Evolutionary conservation across 345 rosid species (phyloP), one percentile per base, ranked within the genome.

Genomic region (Garcia nutans): DNA sequence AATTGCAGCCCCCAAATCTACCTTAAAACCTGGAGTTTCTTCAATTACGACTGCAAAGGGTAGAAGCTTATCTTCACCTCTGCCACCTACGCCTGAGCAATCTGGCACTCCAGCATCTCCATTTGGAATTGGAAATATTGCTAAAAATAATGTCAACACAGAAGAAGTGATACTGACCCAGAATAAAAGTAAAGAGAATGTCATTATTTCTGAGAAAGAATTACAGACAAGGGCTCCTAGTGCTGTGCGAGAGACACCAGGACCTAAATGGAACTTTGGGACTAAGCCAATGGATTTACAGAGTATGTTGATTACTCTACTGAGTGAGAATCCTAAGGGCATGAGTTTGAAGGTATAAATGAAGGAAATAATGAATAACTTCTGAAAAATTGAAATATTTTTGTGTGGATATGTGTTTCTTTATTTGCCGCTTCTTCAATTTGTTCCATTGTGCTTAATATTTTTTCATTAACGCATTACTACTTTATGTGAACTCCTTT

Each of bases 271-370:
- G 65, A 82, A 79, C 74, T 63, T 73, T 74, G 89, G 84, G 71
- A 71, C 79, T 70, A 84, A 84, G 77, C 85, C 93, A 80, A 76
- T 54, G 76, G 92, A 92, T 85, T 77, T 93, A 86, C 86, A 85
- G 86, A 84, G 87, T 76, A 67, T 84, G 83, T 65, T 92, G 80
- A 83, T 87, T 78, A 75, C 85, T 80, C 77, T 88, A 78, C 91
- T 96, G 54, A 90, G 72, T 59, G 91, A 91, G 83, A 88, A 91
- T 71, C 92, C 97, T 16, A 88, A 85, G 72, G 96, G 96, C 44
- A 87, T 92, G 97, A 92, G 86, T 88, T 82, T 92, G 78, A 88
- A 96, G 96, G 99, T 88, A 83, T 72, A 78, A 57, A 54, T 52
- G 52, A 63, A 22, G n/a, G 82, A 81, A 57, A 70, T 52, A 78